phyloP scores from a whole-genome alignment of 2,329 filamentous ascomycete species.

The Didymella sp. region DNA sequence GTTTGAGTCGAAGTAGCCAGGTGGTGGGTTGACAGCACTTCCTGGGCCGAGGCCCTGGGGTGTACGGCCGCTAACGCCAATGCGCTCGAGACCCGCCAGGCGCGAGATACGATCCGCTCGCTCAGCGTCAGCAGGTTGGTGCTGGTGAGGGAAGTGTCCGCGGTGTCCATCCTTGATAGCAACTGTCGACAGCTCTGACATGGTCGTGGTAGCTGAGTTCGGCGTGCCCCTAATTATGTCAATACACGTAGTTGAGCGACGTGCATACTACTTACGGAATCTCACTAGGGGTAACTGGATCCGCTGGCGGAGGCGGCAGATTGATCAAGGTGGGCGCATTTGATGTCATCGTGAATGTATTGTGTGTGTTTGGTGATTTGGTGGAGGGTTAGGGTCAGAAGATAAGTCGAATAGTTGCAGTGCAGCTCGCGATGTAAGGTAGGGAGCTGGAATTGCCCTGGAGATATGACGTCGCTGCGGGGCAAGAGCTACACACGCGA shows the following conservation, averaged over 20 bases:
- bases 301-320: conserved; percentile 80
- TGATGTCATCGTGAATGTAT: conserved; percentile 35
- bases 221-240: conserved; percentile 75
- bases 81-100: conserved; percentile 86
- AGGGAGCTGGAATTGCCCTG: conserved; percentile 5
- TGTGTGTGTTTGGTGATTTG: background rate
- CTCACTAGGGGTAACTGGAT: conserved; percentile 85
- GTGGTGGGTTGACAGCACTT: conserved; percentile 42
- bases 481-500: conserved; percentile 14
- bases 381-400: background rate
- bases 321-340: conserved; percentile 76
- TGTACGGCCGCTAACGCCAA: conserved; percentile 74
- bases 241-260: background rate
- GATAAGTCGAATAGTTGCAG: background rate
- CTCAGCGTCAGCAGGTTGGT: conserved; percentile 82
- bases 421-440: conserved; percentile 11
- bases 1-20: conserved; percentile 81
- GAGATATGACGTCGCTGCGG: conserved; percentile 18
- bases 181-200: conserved; percentile 89
- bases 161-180: conserved; percentile 97
- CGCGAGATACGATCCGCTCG: conserved; percentile 95
- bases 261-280: conserved; percentile 71
- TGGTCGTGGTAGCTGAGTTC: conserved; percentile 88
- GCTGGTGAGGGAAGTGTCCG: conserved; percentile 72
- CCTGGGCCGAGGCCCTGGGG: conserved; percentile 57